phyloP scores from a whole-genome alignment of 2,329 filamentous ascomycete genomes.

The Talaromyces sp. region DNA sequence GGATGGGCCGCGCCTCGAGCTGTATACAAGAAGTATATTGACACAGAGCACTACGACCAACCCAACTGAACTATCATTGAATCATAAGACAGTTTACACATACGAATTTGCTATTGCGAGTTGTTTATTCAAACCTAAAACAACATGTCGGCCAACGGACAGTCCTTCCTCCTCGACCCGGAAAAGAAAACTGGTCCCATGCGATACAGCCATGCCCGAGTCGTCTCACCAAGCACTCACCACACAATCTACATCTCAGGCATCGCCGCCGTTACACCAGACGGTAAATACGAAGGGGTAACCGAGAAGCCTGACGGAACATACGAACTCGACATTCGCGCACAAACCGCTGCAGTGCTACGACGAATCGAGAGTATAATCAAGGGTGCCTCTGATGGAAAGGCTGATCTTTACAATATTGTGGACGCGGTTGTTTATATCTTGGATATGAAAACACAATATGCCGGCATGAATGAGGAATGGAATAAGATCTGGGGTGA shows the following conservation, averaged over 20 bases:
- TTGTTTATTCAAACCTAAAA: no score
- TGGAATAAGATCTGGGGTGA: constrained; percentile 46
- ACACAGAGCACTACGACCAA: neutral
- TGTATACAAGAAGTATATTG: neutral
- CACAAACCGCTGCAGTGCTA: constrained; percentile 41
- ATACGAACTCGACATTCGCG: constrained; percentile 33
- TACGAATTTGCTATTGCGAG: neutral
- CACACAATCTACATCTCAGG: constrained; percentile 43
- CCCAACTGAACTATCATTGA: neutral
- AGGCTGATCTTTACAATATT: constrained; percentile 37
- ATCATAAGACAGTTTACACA: neutral
- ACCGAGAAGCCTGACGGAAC: constrained; percentile 37
- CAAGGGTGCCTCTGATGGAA: constrained; percentile 35
- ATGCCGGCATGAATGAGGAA: constrained; percentile 47
- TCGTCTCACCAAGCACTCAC: constrained; percentile 30
- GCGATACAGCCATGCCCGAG: constrained; percentile 37
- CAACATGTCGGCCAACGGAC: constrained; percentile 36
- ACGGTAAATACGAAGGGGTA: constrained; percentile 37
- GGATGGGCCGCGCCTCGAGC: neutral
- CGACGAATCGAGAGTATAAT: constrained; percentile 39
- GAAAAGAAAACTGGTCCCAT: constrained; percentile 26
- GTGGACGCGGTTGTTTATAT: constrained; percentile 44
- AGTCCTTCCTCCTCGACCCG: constrained; percentile 35
- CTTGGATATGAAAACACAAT: constrained; percentile 42
- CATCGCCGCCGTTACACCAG: constrained; percentile 34